phyloP scores from a whole-genome alignment of 2,329 filamentous ascomycete genomes.

The Botrytis squamosa region DNA sequence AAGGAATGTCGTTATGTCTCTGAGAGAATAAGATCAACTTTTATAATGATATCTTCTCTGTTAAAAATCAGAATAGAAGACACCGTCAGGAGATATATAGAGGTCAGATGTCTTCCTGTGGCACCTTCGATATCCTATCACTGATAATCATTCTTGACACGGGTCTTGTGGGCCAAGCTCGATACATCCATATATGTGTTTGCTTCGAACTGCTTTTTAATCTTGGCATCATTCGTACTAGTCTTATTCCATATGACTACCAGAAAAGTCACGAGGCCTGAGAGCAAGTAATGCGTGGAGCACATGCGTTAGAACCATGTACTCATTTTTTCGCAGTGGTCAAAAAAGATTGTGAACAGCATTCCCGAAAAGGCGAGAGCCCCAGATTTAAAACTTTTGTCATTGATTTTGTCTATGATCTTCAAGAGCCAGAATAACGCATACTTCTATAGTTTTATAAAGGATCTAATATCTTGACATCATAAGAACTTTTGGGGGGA shows the following conservation, averaged over 20 bases:
- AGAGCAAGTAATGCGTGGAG: not conserved
- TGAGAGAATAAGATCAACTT: not conserved
- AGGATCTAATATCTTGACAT: conserved; percentile 15
- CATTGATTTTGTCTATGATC: conserved; percentile 10
- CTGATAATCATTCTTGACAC: not conserved
- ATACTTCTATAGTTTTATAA: conserved; percentile 17
- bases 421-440: not conserved
- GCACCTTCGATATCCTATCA: not conserved
- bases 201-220: not conserved
- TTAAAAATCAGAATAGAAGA: not conserved
- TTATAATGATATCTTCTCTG: not conserved
- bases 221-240: not conserved
- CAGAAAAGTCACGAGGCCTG: not conserved
- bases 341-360: not conserved
- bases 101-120: not conserved
- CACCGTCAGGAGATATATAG: no score
- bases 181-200: not conserved
- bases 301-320: not conserved
- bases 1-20: not conserved
- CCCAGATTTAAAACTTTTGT: conserved; percentile 8
- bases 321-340: not conserved
- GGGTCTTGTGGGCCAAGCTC: not conserved
- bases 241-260: not conserved
- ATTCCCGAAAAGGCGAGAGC: not conserved
- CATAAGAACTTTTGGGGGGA: conserved; percentile 30